Conservation (phyloP, 768 basidiomycete genomes). For the Russula griseocarnosa region DNA sequence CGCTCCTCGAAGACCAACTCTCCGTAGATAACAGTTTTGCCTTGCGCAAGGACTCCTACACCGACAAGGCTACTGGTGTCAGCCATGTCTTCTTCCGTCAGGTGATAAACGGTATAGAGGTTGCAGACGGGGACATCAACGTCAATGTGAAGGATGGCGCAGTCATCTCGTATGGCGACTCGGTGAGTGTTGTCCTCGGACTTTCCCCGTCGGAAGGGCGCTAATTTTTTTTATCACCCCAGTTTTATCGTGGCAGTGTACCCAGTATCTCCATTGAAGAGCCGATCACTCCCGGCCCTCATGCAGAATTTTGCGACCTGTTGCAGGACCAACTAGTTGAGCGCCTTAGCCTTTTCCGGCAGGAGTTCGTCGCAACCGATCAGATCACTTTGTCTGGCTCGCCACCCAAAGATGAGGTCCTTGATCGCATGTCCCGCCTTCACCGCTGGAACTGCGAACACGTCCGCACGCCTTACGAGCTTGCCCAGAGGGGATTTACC, state of each 20-base stretch:
- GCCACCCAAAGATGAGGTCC: slow-evolving; percentile 26
- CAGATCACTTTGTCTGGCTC: slow-evolving; percentile 39
- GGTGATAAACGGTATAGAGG: slow-evolving; percentile 78
- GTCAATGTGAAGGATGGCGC: slow-evolving; percentile 60
- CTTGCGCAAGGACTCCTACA: slow-evolving; percentile 82
- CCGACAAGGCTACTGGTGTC: slow-evolving; percentile 79
- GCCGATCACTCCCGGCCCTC: slow-evolving; percentile 36
- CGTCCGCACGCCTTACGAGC: slow-evolving; percentile 40
- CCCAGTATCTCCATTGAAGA: slow-evolving; percentile 37
- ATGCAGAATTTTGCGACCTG: slow-evolving; percentile 50
- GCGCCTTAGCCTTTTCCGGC: slow-evolving; percentile 33
- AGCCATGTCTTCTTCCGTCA: slow-evolving; percentile 89
- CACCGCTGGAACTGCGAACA: slow-evolving; percentile 56
- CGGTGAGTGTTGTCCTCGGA: slow-evolving; percentile 8
- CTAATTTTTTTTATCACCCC: slow-evolving; percentile 9
- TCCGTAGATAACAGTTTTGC: slow-evolving; percentile 43
- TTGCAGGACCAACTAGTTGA: slow-evolving; percentile 39
- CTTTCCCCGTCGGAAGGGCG: neutral
- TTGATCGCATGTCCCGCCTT: slow-evolving; percentile 44
- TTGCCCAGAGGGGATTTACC: slow-evolving; percentile 32
- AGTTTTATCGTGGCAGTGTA: slow-evolving; percentile 73
- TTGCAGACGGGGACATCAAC: slow-evolving; percentile 89
- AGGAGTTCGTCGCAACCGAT: slow-evolving; percentile 30
- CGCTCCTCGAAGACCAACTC: slow-evolving; percentile 43
- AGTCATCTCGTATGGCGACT: slow-evolving; percentile 23